Evolutionary conservation across 208 protist genomes (phyloP).

Genomic region (Trypanosoma cruzi): DNA sequence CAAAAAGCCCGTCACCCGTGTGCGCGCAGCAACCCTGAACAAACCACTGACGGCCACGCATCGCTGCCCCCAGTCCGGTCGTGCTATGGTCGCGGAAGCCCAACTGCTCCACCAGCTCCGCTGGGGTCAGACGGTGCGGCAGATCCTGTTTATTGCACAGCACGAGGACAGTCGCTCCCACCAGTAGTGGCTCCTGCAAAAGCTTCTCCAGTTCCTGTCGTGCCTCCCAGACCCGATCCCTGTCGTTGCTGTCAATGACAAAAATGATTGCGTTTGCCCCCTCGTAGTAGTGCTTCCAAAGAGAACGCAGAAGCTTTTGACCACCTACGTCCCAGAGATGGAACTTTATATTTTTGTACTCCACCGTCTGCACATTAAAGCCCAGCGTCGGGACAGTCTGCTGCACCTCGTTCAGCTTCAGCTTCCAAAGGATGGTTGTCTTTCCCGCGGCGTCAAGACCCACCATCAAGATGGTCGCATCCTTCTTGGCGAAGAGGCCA

Average conservation of each 20-base stretch:
- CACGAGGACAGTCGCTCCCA: conserved; percentile 87
- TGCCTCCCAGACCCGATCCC: conserved; percentile 78
- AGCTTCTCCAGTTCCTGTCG: conserved; percentile 75
- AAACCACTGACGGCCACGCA: conserved; percentile 87
- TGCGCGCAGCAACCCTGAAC: conserved; percentile 96
- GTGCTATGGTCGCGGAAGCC: conserved; percentile 44
- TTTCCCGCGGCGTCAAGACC: conserved; percentile 97
- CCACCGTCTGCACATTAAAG: conserved; percentile 98
- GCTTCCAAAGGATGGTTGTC: conserved; percentile 98
- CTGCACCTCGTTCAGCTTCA: conserved; percentile 96
- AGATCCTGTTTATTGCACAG: conserved; percentile 97
- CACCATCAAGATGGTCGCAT: conserved; percentile 95
- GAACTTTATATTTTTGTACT: conserved; percentile 98
- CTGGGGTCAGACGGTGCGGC: conserved; percentile 58
- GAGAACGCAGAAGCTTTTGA: conserved; percentile 94
- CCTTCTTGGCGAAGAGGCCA: conserved; percentile 87
- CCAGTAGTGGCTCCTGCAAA: conserved; percentile 85
- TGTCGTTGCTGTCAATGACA: conserved; percentile 94
- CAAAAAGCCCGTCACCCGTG: conserved; percentile 96
- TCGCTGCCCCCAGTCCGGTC: conserved; percentile 32
- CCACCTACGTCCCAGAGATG: conserved; percentile 98
- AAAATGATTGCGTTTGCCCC: conserved; percentile 95
- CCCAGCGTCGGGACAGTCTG: conserved; percentile 98
- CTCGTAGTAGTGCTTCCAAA: conserved; percentile 98
- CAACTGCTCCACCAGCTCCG: conserved; percentile 58